Evolutionary conservation across 169 alveolate genomes (phyloP).

Genomic region (Plasmodium yoelii): DNA sequence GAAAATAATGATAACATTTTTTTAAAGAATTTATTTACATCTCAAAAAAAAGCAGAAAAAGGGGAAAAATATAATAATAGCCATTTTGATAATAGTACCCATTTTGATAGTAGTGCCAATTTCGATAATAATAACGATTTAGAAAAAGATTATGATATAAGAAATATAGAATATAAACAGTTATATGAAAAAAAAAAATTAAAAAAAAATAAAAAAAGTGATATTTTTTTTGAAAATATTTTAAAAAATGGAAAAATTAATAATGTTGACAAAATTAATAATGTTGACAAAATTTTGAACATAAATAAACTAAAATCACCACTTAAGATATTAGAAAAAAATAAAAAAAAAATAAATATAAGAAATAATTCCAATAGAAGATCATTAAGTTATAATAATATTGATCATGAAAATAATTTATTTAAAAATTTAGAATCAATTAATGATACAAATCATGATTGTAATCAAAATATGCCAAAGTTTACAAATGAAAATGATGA

Average conservation of each 20-base stretch:
- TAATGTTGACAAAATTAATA: constrained; percentile 18
- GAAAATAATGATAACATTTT: constrained; percentile 48
- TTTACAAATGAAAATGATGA: no score
- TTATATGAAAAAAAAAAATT: constrained; percentile 1
- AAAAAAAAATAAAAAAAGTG: background rate
- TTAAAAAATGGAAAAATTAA: background rate
- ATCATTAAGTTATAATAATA: constrained; percentile 22
- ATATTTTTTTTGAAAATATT: constrained; percentile 11
- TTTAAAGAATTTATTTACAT: constrained; percentile 44
- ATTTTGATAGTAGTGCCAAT: no score
- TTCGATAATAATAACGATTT: no score
- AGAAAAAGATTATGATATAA: background rate
- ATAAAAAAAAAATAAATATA: background rate
- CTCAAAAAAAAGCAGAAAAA: constrained; percentile 11
- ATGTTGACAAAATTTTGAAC: constrained; percentile 18
- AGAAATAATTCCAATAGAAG: constrained; percentile 5
- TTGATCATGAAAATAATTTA: background rate
- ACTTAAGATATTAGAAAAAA: constrained; percentile 5
- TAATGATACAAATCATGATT: no score
- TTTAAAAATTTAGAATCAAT: background rate
- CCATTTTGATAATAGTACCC: background rate
- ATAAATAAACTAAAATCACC: constrained; percentile 23
- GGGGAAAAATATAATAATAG: background rate
- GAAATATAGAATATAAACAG: constrained; percentile 10
- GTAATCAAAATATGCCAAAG: no score